A percentile compares a stretch with the other conserved stretches of the same genome.
These are phyloP conservation scores for Candida xiaguanensis DNA, from an alignment of 805 yeast genomes.

Conservation along the genomic window DNA sequence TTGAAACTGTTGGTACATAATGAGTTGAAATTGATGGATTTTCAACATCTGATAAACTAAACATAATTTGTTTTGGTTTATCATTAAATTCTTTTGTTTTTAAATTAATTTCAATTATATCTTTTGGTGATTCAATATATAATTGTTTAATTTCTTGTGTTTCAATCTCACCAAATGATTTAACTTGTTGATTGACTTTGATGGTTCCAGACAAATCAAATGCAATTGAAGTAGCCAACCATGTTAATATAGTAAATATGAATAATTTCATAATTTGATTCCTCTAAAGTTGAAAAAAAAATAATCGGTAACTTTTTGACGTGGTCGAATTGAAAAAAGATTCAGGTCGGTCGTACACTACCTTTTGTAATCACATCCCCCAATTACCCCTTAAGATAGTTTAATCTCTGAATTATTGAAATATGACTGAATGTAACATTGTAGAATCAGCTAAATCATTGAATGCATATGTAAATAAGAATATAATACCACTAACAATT, in stretches of 20 bases:
- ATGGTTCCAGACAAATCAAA: constrained; percentile 29
- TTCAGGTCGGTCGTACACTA: not conserved
- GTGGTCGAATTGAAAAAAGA: too few relatives aligned
- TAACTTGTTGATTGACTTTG: constrained; percentile 19
- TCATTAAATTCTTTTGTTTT: constrained; percentile 17
- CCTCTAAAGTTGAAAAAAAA: not conserved
- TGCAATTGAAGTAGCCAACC: constrained; percentile 21
- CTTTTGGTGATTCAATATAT: constrained; percentile 27
- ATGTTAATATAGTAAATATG: constrained; percentile 15
- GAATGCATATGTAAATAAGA: constrained; percentile 8
- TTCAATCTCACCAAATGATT: constrained; percentile 27
- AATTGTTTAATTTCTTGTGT: constrained; percentile 29
- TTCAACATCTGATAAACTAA: constrained; percentile 24
- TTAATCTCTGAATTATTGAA: constrained; percentile 1
- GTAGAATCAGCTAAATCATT: constrained; percentile 6
- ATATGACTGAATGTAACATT: constrained; percentile 6
- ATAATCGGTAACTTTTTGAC: constrained; percentile 9
- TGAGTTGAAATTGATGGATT: constrained; percentile 29
- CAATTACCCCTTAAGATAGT: too few relatives aligned
- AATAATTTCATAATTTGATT: constrained; percentile 17
- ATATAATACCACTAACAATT: constrained; percentile 9
- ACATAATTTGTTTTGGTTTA: constrained; percentile 33
- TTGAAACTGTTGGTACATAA: constrained; percentile 26
- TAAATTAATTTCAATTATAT: constrained; percentile 26
- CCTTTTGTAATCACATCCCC: not conserved